Evolutionary conservation across 2,329 filamentous ascomycete species (phyloP).

Genomic region (Proliferodiscus dingleyae): DNA sequence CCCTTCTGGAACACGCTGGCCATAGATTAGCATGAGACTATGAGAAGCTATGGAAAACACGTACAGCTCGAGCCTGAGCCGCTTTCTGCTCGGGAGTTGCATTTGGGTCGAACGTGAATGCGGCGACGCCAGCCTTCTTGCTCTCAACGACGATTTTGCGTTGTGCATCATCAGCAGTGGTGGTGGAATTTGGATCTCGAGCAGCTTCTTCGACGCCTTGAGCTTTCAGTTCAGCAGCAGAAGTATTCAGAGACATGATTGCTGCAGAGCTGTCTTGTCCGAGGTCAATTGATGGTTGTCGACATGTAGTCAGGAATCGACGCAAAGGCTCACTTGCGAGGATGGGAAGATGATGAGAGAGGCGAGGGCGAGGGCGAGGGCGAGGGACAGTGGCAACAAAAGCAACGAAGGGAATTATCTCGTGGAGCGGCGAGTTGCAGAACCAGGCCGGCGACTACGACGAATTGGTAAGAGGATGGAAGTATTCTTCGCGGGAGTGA

Average conservation of each 20-base stretch:
- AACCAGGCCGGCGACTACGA: too few relatives aligned
- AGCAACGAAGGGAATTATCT: not conserved
- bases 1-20: slow-evolving; percentile 58
- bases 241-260: slow-evolving; percentile 24
- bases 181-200: slow-evolving; percentile 60
- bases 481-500: not conserved
- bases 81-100: slow-evolving; percentile 80
- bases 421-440: too few relatives aligned
- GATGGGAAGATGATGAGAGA: not conserved
- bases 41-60: slow-evolving; percentile 32
- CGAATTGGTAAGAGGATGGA: not conserved
- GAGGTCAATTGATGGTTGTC: slow-evolving; percentile 9
- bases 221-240: slow-evolving; percentile 65
- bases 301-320: slow-evolving; percentile 7
- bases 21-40: not conserved
- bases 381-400: not conserved
- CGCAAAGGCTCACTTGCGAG: not conserved
- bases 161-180: slow-evolving; percentile 68
- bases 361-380: not conserved
- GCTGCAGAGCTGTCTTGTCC: slow-evolving; percentile 11
- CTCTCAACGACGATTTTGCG: slow-evolving; percentile 71
- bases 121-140: slow-evolving; percentile 70
- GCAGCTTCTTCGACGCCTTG: slow-evolving; percentile 77
- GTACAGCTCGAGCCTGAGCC: slow-evolving; percentile 70
- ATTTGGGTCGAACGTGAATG: slow-evolving; percentile 83